phyloP scores from a whole-genome alignment of 2,329 filamentous ascomycete genomes.

The Alternaria triticina region DNA sequence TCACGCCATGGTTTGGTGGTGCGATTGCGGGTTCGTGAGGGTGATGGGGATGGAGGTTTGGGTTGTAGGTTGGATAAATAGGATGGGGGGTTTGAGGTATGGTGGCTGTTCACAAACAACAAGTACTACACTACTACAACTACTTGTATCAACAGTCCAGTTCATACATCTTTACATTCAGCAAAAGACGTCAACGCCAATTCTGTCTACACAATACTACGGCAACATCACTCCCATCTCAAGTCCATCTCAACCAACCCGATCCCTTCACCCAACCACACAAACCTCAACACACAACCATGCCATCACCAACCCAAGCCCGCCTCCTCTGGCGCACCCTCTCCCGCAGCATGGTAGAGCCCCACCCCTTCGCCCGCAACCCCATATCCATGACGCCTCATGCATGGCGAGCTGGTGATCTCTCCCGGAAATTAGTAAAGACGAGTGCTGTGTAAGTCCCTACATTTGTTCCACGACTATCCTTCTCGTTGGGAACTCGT shows the following conservation, averaged over 20 bases:
- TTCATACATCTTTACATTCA: neutral
- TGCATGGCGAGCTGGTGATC: constrained; percentile 29
- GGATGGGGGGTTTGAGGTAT: neutral
- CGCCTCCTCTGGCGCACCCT: constrained; percentile 42
- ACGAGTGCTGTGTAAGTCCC: constrained; percentile 37
- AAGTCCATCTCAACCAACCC: neutral
- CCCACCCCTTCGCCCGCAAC: constrained; percentile 45
- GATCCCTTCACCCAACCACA: neutral
- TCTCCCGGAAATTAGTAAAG: constrained; percentile 27
- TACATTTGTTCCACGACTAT: neutral
- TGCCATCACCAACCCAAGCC: constrained; percentile 41
- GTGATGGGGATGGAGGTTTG: neutral
- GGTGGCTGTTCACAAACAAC: neutral
- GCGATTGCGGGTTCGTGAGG: neutral
- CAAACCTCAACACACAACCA: constrained; percentile 11
- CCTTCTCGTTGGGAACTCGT: neutral
- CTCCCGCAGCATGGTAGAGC: constrained; percentile 42
- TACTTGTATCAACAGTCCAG: neutral
- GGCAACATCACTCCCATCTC: neutral
- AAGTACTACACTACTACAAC: neutral
- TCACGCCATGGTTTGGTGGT: constrained; percentile 10
- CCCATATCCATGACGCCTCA: constrained; percentile 34
- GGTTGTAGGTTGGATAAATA: neutral
- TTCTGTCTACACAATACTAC: neutral
- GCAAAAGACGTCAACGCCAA: neutral